Evolutionary conservation across 2,329 filamentous ascomycete genomes (phyloP), one percentile per base, ranked within the genome.

Genomic region (Aspergillus transmontanensis): DNA sequence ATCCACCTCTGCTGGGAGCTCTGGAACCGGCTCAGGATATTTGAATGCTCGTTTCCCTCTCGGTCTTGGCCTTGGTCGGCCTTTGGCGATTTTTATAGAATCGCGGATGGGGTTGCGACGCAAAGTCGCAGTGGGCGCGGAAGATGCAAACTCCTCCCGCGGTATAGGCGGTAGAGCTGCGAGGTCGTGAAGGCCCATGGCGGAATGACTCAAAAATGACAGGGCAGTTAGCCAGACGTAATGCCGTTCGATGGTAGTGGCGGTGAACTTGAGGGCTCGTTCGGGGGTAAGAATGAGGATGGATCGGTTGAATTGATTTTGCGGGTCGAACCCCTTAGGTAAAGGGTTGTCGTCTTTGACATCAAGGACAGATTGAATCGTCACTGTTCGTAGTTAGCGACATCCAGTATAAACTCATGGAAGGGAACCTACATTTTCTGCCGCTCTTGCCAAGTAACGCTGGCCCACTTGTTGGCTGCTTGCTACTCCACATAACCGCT

Each of bases 401-500:
- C 19, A 30, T 53, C 59, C 48, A 39, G 58, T 61, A 57, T 65
- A 48, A 23, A 58, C 26, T 21, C 50, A 58, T 58, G 10, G 45
- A 62, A 51, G 19, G 60, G 46, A 60, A 88, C 93, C 89, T 85
- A 97, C 94, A 81, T 81, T 98, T 99, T 71, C 95, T 89, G 60
- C 95, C 95, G 74, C 90, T 91, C 83, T 98, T 99, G 69, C 95
- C 95, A 84, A 98, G 85, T 77, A 99, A 80, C 36, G 94, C 94
- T 71, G 88, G 90, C 36, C 94, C 93, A 70, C 89, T 93, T 11
- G 89, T 92, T 19, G 95, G 95, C 79, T 99, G 95, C 83, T 96
- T 97, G 84, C 91, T 96, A 78, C 94, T 97, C 95, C 95, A 99
- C 78, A 99, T 92, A 64, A 99, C 94, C 14, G 94, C 90, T 66